A percentile compares a stretch with the other conserved stretches of the same genome.
Conservation (phyloP, 768 basidiomycete genomes). For the Lactarius akahatsu region DNA sequence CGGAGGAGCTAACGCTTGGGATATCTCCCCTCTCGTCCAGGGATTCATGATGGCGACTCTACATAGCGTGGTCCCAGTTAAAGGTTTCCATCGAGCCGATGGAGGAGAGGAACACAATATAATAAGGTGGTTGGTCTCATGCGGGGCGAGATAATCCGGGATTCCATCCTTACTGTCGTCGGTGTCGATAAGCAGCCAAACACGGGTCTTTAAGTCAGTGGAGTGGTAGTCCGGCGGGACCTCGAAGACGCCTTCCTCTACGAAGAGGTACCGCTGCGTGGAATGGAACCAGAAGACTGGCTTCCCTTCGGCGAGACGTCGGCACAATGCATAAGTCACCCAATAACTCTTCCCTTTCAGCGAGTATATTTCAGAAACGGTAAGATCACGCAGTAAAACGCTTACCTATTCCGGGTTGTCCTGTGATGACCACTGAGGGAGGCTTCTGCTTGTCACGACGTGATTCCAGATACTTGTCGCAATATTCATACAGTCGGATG, state of each 20-base stretch:
- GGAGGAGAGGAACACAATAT: neutral
- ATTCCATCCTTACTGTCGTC: neutral
- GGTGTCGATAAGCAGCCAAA: neutral
- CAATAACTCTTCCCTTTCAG: neutral
- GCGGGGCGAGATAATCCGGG: neutral
- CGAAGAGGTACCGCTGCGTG: neutral
- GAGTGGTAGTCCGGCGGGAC: neutral
- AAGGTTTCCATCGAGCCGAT: neutral
- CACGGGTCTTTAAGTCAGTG: neutral
- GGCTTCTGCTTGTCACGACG: neutral
- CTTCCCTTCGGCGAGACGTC: neutral
- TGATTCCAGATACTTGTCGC: neutral
- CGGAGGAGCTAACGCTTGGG: neutral
- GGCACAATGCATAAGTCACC: neutral
- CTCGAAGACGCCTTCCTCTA: neutral
- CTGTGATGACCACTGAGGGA: neutral
- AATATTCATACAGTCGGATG: neutral
- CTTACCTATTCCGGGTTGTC: neutral
- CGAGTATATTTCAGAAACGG: neutral
- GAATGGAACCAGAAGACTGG: neutral
- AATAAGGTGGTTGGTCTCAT: neutral
- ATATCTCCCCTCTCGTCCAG: neutral
- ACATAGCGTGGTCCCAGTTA: neutral
- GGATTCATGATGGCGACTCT: neutral
- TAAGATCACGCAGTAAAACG: neutral